Conservation (phyloP, 2,329 filamentous ascomycete genomes). For the Fusarium sp. region DNA sequence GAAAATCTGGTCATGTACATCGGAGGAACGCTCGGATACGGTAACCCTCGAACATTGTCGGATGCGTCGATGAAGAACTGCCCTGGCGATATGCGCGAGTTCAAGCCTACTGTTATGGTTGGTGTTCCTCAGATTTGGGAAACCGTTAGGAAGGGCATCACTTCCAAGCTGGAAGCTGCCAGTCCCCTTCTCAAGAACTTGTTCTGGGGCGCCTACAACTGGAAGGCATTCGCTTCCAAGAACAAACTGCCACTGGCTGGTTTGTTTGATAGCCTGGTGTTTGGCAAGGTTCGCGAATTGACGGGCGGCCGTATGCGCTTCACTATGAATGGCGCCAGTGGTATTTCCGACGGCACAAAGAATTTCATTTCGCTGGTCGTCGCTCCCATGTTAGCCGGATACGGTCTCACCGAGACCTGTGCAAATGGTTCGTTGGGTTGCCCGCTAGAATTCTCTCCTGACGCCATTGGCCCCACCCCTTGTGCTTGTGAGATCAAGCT, state of each 20-base stretch:
- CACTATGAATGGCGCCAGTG: constrained; percentile 93
- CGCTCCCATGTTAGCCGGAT: constrained; percentile 93
- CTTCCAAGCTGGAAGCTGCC: constrained; percentile 78
- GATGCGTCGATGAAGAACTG: constrained; percentile 89
- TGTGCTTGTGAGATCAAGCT: constrained; percentile 88
- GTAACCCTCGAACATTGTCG: constrained; percentile 87
- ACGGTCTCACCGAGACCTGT: constrained; percentile 93
- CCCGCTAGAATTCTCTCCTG: constrained; percentile 84
- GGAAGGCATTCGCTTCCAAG: constrained; percentile 68
- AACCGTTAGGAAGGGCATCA: constrained; percentile 93
- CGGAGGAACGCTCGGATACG: constrained; percentile 93
- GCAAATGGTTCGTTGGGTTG: constrained; percentile 86
- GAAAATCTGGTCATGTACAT: constrained; percentile 91
- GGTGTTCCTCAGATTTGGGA: constrained; percentile 98
- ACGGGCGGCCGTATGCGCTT: constrained; percentile 91
- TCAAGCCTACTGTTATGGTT: constrained; percentile 88
- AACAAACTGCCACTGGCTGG: constrained; percentile 72
- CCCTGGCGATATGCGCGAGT: constrained; percentile 91
- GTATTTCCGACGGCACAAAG: constrained; percentile 87
- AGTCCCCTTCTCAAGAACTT: constrained; percentile 77
- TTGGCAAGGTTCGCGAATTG: constrained; percentile 89
- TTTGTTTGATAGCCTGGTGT: constrained; percentile 84
- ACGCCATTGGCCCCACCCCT: constrained; percentile 81
- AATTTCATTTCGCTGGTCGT: constrained; percentile 92
- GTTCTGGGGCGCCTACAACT: constrained; percentile 75